Evolutionary conservation across 2,329 filamentous ascomycete species (phyloP).

Genomic region (Aspergillus felis): DNA sequence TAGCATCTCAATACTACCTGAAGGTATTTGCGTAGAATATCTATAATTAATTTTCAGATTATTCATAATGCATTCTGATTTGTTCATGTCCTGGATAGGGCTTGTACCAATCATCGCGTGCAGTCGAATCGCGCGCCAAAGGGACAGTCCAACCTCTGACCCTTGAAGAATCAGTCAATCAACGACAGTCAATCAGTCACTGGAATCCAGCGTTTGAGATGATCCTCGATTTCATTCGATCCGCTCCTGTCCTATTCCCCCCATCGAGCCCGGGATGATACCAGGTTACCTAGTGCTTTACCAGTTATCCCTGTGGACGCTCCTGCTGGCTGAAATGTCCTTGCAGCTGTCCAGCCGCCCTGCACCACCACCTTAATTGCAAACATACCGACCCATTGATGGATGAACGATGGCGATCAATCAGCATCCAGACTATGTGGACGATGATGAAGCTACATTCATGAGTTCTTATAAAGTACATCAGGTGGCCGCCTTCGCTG

Average conservation of each 20-base stretch:
- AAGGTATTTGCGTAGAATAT: neutral
- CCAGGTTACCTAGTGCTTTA: neutral
- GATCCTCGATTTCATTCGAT: neutral
- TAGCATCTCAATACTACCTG: neutral
- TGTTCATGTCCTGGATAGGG: neutral
- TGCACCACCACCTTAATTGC: neutral
- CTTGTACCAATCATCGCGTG: neutral
- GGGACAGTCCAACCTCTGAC: neutral
- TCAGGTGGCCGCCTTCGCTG: slow-evolving; percentile 5
- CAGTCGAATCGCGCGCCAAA: neutral
- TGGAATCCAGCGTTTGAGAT: neutral
- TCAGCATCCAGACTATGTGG: neutral
- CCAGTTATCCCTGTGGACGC: neutral
- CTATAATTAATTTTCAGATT: neutral
- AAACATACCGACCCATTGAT: neutral
- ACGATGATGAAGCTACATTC: neutral
- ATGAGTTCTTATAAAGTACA: neutral
- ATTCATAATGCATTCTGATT: neutral
- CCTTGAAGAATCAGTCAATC: neutral
- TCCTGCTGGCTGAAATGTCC: neutral
- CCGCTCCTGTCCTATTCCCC: neutral
- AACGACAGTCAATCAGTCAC: neutral
- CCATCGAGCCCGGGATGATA: neutral
- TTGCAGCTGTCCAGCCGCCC: neutral
- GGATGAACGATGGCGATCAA: neutral